These are phyloP conservation scores for Trametes polyzona DNA, from an alignment of 1,284 basidiomycete genomes.

Conservation along the genomic window DNA sequence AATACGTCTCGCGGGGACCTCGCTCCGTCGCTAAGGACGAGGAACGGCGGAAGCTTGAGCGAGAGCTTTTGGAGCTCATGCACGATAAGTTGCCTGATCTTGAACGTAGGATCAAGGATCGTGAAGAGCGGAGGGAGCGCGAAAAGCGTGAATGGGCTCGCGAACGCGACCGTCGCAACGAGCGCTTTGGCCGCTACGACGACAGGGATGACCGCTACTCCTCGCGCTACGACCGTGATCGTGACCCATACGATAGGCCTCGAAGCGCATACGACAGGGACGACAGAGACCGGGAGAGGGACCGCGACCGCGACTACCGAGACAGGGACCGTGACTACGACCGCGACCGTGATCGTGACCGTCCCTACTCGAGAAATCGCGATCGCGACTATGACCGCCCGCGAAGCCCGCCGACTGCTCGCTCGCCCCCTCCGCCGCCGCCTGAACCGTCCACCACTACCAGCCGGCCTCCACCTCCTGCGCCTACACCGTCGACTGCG, in stretches of 20 bases:
- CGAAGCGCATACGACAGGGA: conserved; percentile 43
- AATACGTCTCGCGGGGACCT: conserved; percentile 85
- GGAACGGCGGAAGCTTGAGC: conserved; percentile 86
- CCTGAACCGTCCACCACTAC: conserved; percentile 46
- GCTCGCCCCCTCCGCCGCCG: conserved; percentile 55
- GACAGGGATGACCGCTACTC: conserved; percentile 42
- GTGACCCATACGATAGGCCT: conserved; percentile 44
- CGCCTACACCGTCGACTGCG: conserved; percentile 54
- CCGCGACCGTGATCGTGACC: conserved; percentile 36
- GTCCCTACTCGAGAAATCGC: conserved; percentile 34
- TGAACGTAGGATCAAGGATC: conserved; percentile 82
- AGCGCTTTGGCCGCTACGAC: conserved; percentile 74
- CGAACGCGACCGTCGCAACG: conserved; percentile 87
- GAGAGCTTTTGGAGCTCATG: conserved; percentile 86
- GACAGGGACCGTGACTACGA: conserved; percentile 39
- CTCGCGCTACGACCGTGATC: conserved; percentile 42
- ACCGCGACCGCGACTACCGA: conserved; percentile 36
- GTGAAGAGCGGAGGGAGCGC: conserved; percentile 76
- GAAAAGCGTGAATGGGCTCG: conserved; percentile 81
- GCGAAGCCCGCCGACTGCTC: conserved; percentile 52
- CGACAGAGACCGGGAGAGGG: conserved; percentile 42
- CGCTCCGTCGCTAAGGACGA: conserved; percentile 80
- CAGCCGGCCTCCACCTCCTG: conserved; percentile 37
- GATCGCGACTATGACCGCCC: conserved; percentile 49
- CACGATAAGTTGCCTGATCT: conserved; percentile 93